Evolutionary conservation across 2,329 filamentous ascomycete species (phyloP).

Genomic region (Diaporthe vaccinii): DNA sequence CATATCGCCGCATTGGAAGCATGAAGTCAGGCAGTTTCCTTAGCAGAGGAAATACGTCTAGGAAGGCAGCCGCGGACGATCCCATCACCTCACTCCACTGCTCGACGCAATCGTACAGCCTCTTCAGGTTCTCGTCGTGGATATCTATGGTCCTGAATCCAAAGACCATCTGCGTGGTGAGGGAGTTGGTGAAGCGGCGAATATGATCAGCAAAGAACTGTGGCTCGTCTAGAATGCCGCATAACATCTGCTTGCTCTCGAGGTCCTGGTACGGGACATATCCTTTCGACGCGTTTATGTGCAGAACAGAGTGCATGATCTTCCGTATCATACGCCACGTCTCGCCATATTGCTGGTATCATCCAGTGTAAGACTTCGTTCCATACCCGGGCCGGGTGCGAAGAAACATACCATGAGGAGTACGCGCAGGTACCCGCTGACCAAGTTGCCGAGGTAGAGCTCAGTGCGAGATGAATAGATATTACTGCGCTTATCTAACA

Average conservation of each 20-base stretch:
- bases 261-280: slow-evolving; percentile 70
- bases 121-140: slow-evolving; percentile 56
- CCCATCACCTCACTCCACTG: slow-evolving; percentile 47
- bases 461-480: slow-evolving; percentile 63
- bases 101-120: slow-evolving; percentile 35
- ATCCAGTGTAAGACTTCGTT: not conserved
- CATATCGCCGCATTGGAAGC: slow-evolving; percentile 54
- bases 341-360: slow-evolving; percentile 49
- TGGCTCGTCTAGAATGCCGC: slow-evolving; percentile 59
- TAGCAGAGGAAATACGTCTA: slow-evolving; percentile 62
- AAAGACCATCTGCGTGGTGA: slow-evolving; percentile 64
- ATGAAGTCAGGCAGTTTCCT: slow-evolving; percentile 59
- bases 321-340: slow-evolving; percentile 53
- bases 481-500: slow-evolving; percentile 63
- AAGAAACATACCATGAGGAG: slow-evolving; percentile 29
- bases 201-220: slow-evolving; percentile 58
- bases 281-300: slow-evolving; percentile 57
- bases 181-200: slow-evolving; percentile 60
- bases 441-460: slow-evolving; percentile 15
- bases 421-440: slow-evolving; percentile 12
- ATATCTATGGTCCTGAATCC: slow-evolving; percentile 57
- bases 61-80: slow-evolving; percentile 56
- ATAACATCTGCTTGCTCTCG: slow-evolving; percentile 68
- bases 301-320: slow-evolving; percentile 61
- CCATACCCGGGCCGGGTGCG: too few relatives aligned